A percentile compares a stretch with the other conserved stretches of the same genome.
Evolutionary conservation across 768 basidiomycete genomes (phyloP).

Genomic region (Cystobasidium onofrii): DNA sequence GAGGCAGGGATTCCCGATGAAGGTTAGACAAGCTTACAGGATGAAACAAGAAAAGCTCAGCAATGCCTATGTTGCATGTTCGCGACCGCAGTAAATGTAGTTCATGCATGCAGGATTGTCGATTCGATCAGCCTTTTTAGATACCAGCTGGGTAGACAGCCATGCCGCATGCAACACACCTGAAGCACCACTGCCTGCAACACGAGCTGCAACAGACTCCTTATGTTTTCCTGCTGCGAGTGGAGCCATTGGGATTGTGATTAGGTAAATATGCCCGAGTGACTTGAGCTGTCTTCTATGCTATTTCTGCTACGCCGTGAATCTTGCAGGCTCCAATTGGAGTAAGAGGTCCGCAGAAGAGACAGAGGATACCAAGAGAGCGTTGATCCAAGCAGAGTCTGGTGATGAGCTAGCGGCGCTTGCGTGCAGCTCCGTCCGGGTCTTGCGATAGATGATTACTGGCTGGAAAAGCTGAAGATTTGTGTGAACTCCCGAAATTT

Average conservation of each 20-base stretch:
- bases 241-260: conserved; percentile 9
- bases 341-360: not conserved
- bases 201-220: conserved; percentile 69
- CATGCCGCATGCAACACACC: conserved; percentile 52
- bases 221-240: conserved; percentile 25
- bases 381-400: not conserved
- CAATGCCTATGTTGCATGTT: conserved; percentile 57
- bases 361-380: not conserved
- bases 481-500: not conserved
- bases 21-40: conserved; percentile 26
- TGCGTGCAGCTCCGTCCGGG: not conserved
- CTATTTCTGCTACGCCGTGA: not conserved
- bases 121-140: not conserved
- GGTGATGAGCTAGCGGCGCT: not conserved
- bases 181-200: conserved; percentile 84
- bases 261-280: not conserved
- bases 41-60: conserved; percentile 63
- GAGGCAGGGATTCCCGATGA: not conserved
- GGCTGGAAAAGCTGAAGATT: not conserved
- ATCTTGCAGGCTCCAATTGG: not conserved
- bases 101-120: not conserved
- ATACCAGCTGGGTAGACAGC: not conserved
- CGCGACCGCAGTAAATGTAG: not conserved
- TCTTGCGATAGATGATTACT: not conserved
- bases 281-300: not conserved